A percentile compares a stretch with the other conserved stretches of the same genome.
These are phyloP conservation scores for Capsicum rhomboideum DNA, from an alignment of 257 asterid species.

Conservation along the genomic window DNA sequence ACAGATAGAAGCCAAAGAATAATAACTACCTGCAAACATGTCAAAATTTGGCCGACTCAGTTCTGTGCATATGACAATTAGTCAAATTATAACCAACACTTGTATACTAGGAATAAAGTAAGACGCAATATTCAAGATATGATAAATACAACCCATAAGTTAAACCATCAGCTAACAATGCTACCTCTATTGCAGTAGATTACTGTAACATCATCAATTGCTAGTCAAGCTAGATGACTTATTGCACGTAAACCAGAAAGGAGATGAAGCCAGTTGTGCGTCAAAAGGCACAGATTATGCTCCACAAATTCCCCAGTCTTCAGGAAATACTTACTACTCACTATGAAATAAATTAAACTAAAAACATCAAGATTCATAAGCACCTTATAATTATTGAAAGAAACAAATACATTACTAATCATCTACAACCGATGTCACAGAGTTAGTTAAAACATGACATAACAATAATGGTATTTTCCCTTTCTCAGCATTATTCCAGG, in stretches of 20 bases:
- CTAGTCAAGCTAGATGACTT: neutral
- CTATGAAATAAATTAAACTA: neutral
- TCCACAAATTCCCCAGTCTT: neutral
- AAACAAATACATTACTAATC: neutral
- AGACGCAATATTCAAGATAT: neutral
- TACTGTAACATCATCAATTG: neutral
- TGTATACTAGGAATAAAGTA: neutral
- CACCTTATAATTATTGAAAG: neutral
- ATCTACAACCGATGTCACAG: neutral
- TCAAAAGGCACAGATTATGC: neutral
- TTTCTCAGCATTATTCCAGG: neutral
- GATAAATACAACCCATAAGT: neutral
- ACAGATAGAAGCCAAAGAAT: conserved; percentile 87
- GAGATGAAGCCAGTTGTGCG: neutral
- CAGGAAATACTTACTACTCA: neutral
- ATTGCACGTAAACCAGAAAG: neutral
- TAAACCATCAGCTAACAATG: neutral
- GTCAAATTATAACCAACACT: neutral
- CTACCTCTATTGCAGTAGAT: neutral
- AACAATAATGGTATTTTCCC: neutral
- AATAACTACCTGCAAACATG: conserved; percentile 76
- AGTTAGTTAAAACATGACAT: neutral
- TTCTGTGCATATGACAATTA: neutral
- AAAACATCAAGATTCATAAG: neutral
- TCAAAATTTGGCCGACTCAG: neutral